Base-by-base conservation (phyloP, 2,329 filamentous ascomycete species). In the Monosporascus sp. region DNA sequence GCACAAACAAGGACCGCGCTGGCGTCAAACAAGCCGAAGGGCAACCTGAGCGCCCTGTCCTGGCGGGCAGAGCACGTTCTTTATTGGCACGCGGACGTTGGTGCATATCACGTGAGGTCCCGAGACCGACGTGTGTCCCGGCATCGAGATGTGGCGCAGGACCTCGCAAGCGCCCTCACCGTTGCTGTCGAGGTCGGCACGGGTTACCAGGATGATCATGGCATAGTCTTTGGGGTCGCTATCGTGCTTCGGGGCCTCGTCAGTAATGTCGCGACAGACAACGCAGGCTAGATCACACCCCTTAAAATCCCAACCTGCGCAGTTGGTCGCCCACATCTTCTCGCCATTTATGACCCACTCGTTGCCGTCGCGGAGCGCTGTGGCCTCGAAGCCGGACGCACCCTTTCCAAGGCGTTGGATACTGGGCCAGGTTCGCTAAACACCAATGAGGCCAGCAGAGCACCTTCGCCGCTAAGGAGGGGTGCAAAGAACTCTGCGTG, bases 241-340 rank as follows among this genome's bases (percentile, higher is more conserved):
- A 26, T 55, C 16, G 24, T 37, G 19, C 19, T 49, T 22, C 14
- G 52, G 51, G 0, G 55, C 9, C 2, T 45, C 37, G 5, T 58
- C 52, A 1, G 63, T 65, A 8, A 64, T 55, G 43, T 74, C 67
- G 14, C 78, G 75, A 61, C 78, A 81, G 4, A 80, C 74, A 7
- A 82, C 70, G 55, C 78, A 81, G 51, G 74, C 70, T 2, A 83
- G 65, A 43, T 81, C 77, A 1, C 78, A 76, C 9, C 79, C 79
- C 50, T 68, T 67, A 41, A 72, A 70, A 54, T 82, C 79, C 78
- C 78, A 82, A 16, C 79, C 79, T 1, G 70, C 74, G 50, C 70
- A 72, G 60, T 81, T 82, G 1, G 78, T 80, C 11, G 79, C 76
- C 79, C 79, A 82, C 40, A 80, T 54, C 73, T 82, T 81, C 58